Percentiles rank a stretch among this genome's conserved stretches.
These are phyloP conservation scores for Xylaria sp. DNA, from an alignment of 2,329 filamentous ascomycete species.

Conservation along the genomic window DNA sequence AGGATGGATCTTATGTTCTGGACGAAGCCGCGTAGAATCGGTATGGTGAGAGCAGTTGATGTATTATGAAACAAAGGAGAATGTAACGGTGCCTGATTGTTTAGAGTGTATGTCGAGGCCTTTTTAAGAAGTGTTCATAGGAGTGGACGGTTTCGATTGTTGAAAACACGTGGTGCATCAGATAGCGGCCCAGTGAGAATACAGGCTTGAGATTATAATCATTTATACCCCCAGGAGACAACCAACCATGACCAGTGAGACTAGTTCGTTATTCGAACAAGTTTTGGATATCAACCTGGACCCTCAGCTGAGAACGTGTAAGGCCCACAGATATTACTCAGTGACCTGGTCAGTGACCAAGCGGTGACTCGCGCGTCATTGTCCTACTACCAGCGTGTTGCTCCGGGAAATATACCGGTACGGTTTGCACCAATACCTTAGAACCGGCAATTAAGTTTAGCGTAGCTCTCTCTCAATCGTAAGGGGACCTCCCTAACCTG, in stretches of 20 bases:
- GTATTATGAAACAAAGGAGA: not conserved
- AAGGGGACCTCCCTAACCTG: not conserved
- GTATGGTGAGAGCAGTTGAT: not conserved
- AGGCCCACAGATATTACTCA: not conserved
- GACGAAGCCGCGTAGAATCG: not conserved
- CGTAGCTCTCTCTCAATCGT: not conserved
- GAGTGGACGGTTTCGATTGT: no score
- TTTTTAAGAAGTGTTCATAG: no score
- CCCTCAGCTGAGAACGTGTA: not conserved
- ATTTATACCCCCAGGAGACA: not conserved
- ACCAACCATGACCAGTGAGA: not conserved
- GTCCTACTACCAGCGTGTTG: not conserved
- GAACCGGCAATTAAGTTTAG: not conserved
- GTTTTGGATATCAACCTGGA: not conserved
- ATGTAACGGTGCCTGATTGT: not conserved
- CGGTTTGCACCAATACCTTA: no score
- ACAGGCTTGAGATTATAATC: not conserved
- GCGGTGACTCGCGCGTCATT: conserved; percentile 17
- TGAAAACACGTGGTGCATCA: not conserved
- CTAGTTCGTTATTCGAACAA: not conserved
- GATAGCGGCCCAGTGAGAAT: not conserved
- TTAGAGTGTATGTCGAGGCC: not conserved
- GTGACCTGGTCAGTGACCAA: not conserved
- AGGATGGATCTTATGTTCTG: not conserved
- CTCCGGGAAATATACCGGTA: no score